phyloP scores from a whole-genome alignment of 2,329 filamentous ascomycete species.

The Plectosphaerella cucumerina region DNA sequence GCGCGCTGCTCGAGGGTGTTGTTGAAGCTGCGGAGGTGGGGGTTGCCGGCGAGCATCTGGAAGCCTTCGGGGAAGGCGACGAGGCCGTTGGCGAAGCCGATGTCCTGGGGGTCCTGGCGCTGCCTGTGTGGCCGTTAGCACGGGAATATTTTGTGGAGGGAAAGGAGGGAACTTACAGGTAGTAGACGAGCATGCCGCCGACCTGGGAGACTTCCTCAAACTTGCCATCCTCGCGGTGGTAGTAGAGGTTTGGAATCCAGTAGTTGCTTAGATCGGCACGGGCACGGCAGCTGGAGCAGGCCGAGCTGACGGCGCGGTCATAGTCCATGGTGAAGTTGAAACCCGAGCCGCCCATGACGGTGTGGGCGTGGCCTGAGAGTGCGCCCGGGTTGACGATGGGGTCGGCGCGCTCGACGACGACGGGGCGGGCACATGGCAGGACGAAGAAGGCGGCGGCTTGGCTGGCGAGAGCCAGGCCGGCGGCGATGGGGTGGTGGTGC shows the following conservation, averaged over 20 bases:
- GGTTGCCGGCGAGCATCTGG: conserved; percentile 62
- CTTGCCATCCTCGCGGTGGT: conserved; percentile 48
- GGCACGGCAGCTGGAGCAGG: conserved; percentile 63
- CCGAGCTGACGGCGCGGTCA: conserved; percentile 43
- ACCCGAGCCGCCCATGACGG: conserved; percentile 57
- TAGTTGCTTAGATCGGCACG: conserved; percentile 62
- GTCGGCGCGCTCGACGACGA: conserved; percentile 43
- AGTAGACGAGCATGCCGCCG: conserved; percentile 46
- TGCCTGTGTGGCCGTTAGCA: conserved; percentile 20
- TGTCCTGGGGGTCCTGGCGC: conserved; percentile 32
- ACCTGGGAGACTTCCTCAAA: conserved; percentile 38
- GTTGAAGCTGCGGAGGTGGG: conserved; percentile 36
- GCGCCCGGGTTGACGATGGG: conserved; percentile 53
- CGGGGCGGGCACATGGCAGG: conserved; percentile 10
- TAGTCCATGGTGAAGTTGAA: conserved; percentile 54
- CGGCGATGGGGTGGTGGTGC: no score
- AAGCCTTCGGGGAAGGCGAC: conserved; percentile 58
- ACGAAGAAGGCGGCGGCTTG: conserved; percentile 10
- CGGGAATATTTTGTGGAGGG: neutral
- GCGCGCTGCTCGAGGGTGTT: conserved; percentile 41
- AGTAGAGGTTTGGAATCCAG: conserved; percentile 59
- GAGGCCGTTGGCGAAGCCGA: conserved; percentile 40
- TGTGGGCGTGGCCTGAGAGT: conserved; percentile 54
- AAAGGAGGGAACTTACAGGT: conserved; percentile 32
- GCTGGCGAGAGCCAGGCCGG: neutral